These are phyloP conservation scores for Metarhizium sp. DNA, from an alignment of 2,329 filamentous ascomycete genomes.

Conservation along the genomic window DNA sequence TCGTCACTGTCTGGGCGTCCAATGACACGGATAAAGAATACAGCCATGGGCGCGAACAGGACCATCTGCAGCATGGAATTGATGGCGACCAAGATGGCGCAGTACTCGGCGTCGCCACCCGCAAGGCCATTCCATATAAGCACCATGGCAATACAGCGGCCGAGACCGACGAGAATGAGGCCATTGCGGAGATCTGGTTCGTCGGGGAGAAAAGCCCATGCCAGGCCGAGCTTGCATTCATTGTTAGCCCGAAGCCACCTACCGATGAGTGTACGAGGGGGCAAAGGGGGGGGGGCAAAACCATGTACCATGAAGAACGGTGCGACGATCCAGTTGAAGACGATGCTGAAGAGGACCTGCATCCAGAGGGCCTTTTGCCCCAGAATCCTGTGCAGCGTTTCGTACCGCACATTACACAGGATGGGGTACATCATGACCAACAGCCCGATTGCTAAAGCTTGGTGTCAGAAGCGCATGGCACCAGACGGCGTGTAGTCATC, in stretches of 20 bases:
- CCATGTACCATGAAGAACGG: constrained; percentile 66
- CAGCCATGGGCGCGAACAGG: constrained; percentile 58
- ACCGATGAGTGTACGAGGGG: neutral
- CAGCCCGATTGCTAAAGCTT: constrained; percentile 56
- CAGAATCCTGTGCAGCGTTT: constrained; percentile 61
- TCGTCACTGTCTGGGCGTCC: constrained; percentile 28
- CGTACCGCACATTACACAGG: constrained; percentile 75
- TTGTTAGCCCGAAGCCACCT: neutral
- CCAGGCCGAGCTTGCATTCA: constrained; percentile 43
- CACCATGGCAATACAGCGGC: constrained; percentile 82
- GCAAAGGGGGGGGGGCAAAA: too few relatives aligned
- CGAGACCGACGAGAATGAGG: constrained; percentile 73
- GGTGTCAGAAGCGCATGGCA: neutral
- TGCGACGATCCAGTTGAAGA: constrained; percentile 76
- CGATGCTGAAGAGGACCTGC: constrained; percentile 66
- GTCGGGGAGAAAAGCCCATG: constrained; percentile 60
- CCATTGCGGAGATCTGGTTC: constrained; percentile 50
- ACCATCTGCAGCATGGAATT: constrained; percentile 70
- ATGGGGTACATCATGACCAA: constrained; percentile 95
- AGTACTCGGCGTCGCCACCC: constrained; percentile 72
- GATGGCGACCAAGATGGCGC: constrained; percentile 67
- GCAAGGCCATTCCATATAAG: constrained; percentile 63
- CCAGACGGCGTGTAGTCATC: neutral
- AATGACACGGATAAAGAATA: constrained; percentile 64
- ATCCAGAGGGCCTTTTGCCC: constrained; percentile 57